These are phyloP conservation scores for Beauveria brongniartii DNA, from an alignment of 2,329 filamentous ascomycete genomes.

Conservation along the genomic window DNA sequence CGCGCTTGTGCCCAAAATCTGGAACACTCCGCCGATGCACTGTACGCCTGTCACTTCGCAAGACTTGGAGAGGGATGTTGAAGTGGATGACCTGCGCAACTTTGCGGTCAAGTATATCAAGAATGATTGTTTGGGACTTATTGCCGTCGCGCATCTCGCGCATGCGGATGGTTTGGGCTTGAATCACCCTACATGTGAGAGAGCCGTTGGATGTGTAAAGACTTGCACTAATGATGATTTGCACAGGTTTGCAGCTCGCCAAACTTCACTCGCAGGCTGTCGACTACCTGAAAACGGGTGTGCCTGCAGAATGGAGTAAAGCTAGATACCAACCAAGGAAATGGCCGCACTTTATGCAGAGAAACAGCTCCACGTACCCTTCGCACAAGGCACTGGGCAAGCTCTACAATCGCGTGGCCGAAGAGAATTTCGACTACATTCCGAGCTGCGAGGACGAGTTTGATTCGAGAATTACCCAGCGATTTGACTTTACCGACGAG, in stretches of 20 bases:
- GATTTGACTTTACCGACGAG: constrained; percentile 46
- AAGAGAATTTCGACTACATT: constrained; percentile 53
- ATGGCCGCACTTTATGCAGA: constrained; percentile 86
- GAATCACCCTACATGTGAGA: constrained; percentile 55
- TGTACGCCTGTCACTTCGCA: constrained; percentile 53
- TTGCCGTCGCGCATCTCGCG: constrained; percentile 76
- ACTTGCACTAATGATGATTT: not conserved
- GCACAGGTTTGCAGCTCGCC: constrained; percentile 59
- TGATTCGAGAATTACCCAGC: constrained; percentile 63
- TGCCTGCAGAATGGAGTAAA: constrained; percentile 59
- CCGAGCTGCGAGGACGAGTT: constrained; percentile 68
- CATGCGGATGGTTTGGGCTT: constrained; percentile 65
- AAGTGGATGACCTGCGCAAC: constrained; percentile 62
- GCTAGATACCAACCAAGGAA: constrained; percentile 45
- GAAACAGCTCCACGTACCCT: constrained; percentile 42
- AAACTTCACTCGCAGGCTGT: constrained; percentile 82
- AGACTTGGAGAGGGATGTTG: constrained; percentile 54
- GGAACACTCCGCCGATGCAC: constrained; percentile 72
- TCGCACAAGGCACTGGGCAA: constrained; percentile 69
- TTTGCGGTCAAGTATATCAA: constrained; percentile 95
- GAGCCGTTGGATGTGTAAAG: constrained; percentile 17
- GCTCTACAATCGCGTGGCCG: constrained; percentile 67
- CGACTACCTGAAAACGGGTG: constrained; percentile 87
- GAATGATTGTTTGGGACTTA: constrained; percentile 70
- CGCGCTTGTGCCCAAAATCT: constrained; percentile 58